Conservation (phyloP, 345 rosid genomes). For the Melaleuca quinquenervia region DNA sequence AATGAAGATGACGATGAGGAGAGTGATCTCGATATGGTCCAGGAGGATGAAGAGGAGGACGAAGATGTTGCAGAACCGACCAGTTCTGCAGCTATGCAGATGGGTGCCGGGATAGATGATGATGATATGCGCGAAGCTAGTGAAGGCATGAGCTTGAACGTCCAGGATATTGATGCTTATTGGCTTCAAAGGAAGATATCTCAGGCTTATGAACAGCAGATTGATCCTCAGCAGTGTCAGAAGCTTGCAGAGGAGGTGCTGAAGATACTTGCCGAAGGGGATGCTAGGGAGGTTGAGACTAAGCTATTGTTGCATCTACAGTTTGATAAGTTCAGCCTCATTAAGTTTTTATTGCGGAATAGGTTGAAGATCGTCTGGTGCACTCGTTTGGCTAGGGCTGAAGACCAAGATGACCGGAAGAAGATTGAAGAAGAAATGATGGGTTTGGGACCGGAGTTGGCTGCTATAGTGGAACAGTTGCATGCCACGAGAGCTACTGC, state of each 20-base stretch:
- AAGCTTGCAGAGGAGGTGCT: slow-evolving; percentile 92
- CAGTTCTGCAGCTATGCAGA: slow-evolving; percentile 65
- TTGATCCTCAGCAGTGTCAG: slow-evolving; percentile 84
- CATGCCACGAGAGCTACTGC: slow-evolving; percentile 93
- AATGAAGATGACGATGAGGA: slow-evolving; percentile 86
- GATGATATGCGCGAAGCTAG: slow-evolving; percentile 52
- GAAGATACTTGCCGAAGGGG: slow-evolving; percentile 74
- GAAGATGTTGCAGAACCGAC: slow-evolving; percentile 48
- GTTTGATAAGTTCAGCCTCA: slow-evolving; percentile 64
- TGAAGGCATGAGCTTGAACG: slow-evolving; percentile 66
- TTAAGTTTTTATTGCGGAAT: slow-evolving; percentile 58
- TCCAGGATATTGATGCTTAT: slow-evolving; percentile 93
- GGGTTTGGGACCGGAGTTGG: slow-evolving; percentile 55
- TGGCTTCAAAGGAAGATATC: slow-evolving; percentile 97
- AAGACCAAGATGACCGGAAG: slow-evolving; percentile 73
- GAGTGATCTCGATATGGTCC: slow-evolving; percentile 81
- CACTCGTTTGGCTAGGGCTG: slow-evolving; percentile 90
- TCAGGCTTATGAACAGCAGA: slow-evolving; percentile 76
- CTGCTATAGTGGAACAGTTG: slow-evolving; percentile 81
- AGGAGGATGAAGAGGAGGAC: slow-evolving; percentile 79
- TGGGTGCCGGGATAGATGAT: slow-evolving; percentile 73
- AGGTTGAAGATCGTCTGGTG: slow-evolving; percentile 88
- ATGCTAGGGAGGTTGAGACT: slow-evolving; percentile 72
- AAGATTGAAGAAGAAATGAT: slow-evolving; percentile 80
- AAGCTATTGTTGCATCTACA: slow-evolving; percentile 51